These are phyloP conservation scores for Podospora comata DNA, from an alignment of 495 filamentous ascomycete species.

Conservation along the genomic window DNA sequence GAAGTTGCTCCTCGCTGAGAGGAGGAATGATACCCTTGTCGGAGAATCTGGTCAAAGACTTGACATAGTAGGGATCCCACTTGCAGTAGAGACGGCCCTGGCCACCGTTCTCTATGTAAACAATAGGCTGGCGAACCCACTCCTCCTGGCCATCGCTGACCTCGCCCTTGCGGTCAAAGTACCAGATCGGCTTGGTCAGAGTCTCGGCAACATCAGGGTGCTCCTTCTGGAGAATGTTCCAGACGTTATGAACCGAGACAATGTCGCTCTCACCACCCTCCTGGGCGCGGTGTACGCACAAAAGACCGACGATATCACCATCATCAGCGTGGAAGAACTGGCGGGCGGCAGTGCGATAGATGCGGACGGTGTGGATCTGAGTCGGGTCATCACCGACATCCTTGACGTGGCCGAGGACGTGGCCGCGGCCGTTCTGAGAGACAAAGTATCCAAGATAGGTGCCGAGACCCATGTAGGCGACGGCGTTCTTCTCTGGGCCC, in stretches of 20 bases:
- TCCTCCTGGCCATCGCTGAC: conserved; percentile 68
- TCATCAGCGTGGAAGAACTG: conserved; percentile 80
- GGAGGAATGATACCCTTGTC: conserved; percentile 63
- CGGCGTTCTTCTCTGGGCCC: conserved; percentile 75
- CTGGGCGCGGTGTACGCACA: conserved; percentile 74
- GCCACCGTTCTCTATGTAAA: conserved; percentile 63
- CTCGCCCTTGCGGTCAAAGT: conserved; percentile 93
- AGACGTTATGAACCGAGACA: conserved; percentile 75
- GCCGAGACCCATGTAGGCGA: conserved; percentile 89
- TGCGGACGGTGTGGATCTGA: conserved; percentile 77
- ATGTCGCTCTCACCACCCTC: conserved; percentile 86
- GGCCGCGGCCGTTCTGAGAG: conserved; percentile 81
- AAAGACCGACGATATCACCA: conserved; percentile 76
- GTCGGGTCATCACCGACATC: conserved; percentile 80
- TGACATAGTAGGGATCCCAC: conserved; percentile 80
- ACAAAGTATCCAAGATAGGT: conserved; percentile 82
- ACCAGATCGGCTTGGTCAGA: conserved; percentile 78
- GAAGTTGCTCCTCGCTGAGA: conserved; percentile 58
- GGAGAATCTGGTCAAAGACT: conserved; percentile 63
- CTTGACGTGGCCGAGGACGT: conserved; percentile 88
- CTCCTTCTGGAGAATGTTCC: conserved; percentile 70
- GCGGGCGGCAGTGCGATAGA: conserved; percentile 84
- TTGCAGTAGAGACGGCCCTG: conserved; percentile 52
- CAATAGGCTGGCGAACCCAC: conserved; percentile 68
- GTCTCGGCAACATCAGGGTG: conserved; percentile 75